Evolutionary conservation across 768 basidiomycete species (phyloP).

Genomic region (Postia placenta): DNA sequence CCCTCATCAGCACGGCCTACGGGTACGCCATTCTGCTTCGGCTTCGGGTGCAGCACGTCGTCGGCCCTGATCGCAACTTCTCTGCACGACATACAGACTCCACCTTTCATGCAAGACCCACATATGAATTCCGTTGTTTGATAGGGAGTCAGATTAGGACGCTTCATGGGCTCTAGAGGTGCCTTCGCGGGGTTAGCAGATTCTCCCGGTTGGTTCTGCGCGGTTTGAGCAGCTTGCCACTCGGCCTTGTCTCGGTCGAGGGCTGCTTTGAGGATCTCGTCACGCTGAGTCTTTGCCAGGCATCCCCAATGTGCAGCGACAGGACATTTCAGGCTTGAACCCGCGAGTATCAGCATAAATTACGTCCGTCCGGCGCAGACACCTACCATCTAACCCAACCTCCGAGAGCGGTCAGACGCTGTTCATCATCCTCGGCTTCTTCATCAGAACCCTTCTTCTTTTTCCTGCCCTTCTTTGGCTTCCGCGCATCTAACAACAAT

Average conservation of each 20-base stretch:
- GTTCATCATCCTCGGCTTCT: slow-evolving; percentile 52
- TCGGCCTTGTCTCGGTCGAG: slow-evolving; percentile 42
- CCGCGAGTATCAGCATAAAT: slow-evolving; percentile 3
- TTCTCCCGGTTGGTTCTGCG: slow-evolving; percentile 1
- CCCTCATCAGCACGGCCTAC: neutral
- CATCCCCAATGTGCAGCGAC: slow-evolving; percentile 76
- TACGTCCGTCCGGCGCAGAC: neutral
- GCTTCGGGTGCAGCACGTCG: neutral
- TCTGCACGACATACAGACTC: slow-evolving; percentile 72
- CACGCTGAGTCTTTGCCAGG: slow-evolving; percentile 55
- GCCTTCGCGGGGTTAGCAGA: slow-evolving; percentile 6
- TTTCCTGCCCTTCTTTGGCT: slow-evolving; percentile 31
- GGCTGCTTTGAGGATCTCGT: slow-evolving; percentile 67
- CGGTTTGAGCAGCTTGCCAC: slow-evolving; percentile 25
- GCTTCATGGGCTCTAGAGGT: slow-evolving; percentile 33
- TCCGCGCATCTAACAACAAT: slow-evolving; percentile 31
- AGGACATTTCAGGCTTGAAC: slow-evolving; percentile 69
- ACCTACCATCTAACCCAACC: slow-evolving; percentile 84
- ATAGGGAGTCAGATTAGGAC: slow-evolving; percentile 37
- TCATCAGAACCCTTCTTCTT: slow-evolving; percentile 39
- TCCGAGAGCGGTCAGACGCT: slow-evolving; percentile 45
- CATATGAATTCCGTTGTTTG: slow-evolving; percentile 80
- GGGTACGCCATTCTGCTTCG: neutral
- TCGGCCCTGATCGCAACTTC: slow-evolving; percentile 49
- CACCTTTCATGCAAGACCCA: slow-evolving; percentile 66